phyloP scores from a whole-genome alignment of 2,329 filamentous ascomycete species.

The Apiospora koreana region DNA sequence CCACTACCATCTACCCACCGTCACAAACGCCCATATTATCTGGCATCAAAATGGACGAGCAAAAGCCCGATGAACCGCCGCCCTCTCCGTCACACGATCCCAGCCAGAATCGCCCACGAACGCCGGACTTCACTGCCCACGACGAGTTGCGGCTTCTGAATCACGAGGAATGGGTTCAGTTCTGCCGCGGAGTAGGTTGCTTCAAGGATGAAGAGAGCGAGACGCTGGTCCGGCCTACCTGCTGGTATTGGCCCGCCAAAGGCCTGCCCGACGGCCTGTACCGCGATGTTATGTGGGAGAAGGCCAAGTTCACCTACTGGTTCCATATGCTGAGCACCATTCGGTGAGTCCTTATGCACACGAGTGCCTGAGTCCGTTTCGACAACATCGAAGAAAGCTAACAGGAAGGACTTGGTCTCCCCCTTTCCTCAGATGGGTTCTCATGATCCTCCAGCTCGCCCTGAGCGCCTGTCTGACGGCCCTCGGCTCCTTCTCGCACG shows the following conservation, averaged over 20 bases:
- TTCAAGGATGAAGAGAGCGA: conserved; percentile 47
- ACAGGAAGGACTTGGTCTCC: neutral
- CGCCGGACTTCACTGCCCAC: neutral
- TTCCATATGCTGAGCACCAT: conserved; percentile 43
- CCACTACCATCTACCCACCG: conserved; percentile 13
- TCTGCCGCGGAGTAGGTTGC: conserved; percentile 50
- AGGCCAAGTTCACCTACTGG: conserved; percentile 44
- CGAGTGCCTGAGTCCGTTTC: neutral
- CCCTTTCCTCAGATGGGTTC: conserved; percentile 38
- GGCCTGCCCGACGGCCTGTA: conserved; percentile 52
- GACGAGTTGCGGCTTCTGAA: conserved; percentile 40
- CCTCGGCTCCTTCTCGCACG: conserved; percentile 43
- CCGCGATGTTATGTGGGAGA: conserved; percentile 46
- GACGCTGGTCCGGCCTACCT: conserved; percentile 42
- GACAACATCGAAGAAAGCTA: neutral
- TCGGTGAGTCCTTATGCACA: neutral
- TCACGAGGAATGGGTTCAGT: conserved; percentile 45
- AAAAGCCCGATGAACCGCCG: neutral
- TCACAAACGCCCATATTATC: conserved; percentile 1
- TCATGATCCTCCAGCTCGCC: conserved; percentile 51
- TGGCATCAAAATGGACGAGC: conserved; percentile 1
- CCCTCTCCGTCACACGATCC: neutral
- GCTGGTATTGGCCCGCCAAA: conserved; percentile 45
- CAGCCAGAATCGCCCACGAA: conserved; percentile 3
- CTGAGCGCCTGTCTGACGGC: conserved; percentile 51